phyloP scores from a whole-genome alignment of 2,329 filamentous ascomycete genomes.

The Verticillium nubilum region DNA sequence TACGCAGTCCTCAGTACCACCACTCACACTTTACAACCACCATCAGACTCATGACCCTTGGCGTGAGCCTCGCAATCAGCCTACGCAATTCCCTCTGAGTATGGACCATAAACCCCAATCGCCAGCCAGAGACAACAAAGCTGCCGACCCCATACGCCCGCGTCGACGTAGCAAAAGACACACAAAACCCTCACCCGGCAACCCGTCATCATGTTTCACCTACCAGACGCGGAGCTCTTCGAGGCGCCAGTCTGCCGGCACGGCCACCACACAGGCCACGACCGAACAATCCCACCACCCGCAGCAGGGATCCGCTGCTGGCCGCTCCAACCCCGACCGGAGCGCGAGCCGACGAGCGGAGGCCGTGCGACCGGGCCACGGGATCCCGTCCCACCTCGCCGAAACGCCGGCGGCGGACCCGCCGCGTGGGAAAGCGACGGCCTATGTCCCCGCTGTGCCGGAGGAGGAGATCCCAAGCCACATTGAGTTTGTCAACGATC shows the following conservation, averaged over 20 bases:
- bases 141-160: background rate
- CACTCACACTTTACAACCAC: no score
- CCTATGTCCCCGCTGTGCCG: background rate
- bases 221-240: background rate
- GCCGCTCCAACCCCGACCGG: background rate
- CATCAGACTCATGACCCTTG: no score
- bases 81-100: no score
- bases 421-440: background rate
- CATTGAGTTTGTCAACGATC: background rate
- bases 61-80: no score
- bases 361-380: background rate
- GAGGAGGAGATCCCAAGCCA: background rate
- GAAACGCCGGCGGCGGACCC: background rate
- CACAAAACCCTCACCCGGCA: background rate
- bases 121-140: background rate
- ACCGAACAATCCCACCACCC: background rate
- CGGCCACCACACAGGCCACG: background rate
- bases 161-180: background rate
- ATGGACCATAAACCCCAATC: background rate
- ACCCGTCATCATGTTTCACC: background rate
- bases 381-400: background rate
- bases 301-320: background rate
- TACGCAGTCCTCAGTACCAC: background rate
- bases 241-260: background rate
- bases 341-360: background rate